Conservation (phyloP, 371 early-diverging fungal genomes). For the Parasitella parasitica region DNA sequence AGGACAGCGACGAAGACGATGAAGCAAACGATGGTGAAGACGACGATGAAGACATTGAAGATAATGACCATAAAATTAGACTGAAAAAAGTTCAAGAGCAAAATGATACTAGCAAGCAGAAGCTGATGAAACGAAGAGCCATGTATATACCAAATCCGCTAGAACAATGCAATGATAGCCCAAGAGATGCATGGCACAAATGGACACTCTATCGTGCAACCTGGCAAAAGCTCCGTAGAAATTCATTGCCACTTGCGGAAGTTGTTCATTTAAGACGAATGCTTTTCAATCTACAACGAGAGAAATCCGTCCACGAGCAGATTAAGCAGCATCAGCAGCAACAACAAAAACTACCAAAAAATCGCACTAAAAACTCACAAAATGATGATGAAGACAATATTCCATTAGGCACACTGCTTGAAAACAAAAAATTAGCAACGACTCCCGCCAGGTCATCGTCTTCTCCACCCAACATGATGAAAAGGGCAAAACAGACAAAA, state of each 20-base stretch:
- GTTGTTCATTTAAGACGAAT: slow-evolving; percentile 14
- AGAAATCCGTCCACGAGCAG: background rate
- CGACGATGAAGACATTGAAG: background rate
- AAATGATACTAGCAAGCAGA: background rate
- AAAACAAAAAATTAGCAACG: background rate
- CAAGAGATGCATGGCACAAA: slow-evolving; percentile 14
- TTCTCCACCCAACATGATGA: background rate
- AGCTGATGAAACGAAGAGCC: slow-evolving; percentile 6
- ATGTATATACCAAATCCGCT: slow-evolving; percentile 21
- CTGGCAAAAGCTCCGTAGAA: slow-evolving; percentile 15
- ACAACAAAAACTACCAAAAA: background rate
- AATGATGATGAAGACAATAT: slow-evolving; percentile 15
- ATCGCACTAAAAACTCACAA: background rate
- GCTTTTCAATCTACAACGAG: slow-evolving; percentile 6
- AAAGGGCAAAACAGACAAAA: background rate
- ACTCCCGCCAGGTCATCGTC: background rate
- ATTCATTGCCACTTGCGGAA: slow-evolving; percentile 17
- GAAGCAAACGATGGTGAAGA: background rate
- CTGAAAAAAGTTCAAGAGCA: background rate
- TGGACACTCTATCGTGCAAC: slow-evolving; percentile 21
- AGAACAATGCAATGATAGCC: slow-evolving; percentile 5
- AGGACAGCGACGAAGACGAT: background rate
- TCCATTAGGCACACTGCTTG: slow-evolving; percentile 10
- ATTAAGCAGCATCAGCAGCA: background rate
- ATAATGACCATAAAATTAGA: background rate